A percentile compares a stretch with the other conserved stretches of the same genome.
Evolutionary conservation across 306 rosid genomes (phyloP).

Genomic region (Trifolium pratense): DNA sequence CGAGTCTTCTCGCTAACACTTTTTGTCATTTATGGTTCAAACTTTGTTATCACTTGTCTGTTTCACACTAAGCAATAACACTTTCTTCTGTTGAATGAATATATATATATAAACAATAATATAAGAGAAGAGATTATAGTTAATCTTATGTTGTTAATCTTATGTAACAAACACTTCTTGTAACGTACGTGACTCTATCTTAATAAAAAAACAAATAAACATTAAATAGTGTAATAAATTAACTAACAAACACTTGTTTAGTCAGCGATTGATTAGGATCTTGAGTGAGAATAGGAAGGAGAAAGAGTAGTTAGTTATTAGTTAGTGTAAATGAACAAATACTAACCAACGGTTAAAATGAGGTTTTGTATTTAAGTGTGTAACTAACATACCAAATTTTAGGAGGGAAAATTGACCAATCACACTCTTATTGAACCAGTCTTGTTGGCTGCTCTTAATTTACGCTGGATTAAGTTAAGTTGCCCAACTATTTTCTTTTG

Average conservation of each 20-base stretch:
- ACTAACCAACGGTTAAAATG: no score
- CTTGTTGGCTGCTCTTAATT: not conserved
- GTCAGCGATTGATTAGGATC: no score
- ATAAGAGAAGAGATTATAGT: not conserved
- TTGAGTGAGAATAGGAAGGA: no score
- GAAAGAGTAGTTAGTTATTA: no score
- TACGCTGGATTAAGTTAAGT: not conserved
- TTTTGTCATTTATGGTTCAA: slow-evolving; percentile 70
- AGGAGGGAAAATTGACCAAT: not conserved
- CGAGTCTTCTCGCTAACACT: slow-evolving; percentile 37
- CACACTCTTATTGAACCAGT: no score
- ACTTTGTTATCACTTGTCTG: not conserved
- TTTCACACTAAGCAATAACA: not conserved
- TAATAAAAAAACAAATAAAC: not conserved
- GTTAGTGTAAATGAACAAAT: no score
- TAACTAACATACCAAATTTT: no score
- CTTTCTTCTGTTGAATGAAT: not conserved
- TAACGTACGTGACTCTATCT: not conserved
- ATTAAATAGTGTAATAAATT: not conserved
- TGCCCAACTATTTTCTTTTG: no score
- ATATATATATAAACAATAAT: not conserved
- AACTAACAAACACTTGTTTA: no score
- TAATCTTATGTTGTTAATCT: no score
- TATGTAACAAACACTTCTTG: not conserved
- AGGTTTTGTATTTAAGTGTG: no score